A percentile compares a stretch with the other conserved stretches of the same genome.
Conservation (phyloP, 352 stramenopile species). For the Phytopythium ostracodes region DNA sequence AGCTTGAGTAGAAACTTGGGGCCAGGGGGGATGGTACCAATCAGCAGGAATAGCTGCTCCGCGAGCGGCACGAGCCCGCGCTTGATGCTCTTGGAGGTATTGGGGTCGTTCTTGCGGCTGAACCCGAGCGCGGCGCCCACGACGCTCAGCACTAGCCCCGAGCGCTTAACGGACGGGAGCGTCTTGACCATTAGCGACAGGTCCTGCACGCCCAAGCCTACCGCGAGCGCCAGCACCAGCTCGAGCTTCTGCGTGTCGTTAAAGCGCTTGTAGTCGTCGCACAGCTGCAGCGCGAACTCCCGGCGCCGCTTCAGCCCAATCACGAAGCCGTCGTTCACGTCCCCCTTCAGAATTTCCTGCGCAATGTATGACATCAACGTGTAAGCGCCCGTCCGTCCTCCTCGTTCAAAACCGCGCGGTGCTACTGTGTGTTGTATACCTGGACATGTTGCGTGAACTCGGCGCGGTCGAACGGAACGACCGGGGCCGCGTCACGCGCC, state of each 20-base stretch:
- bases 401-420: neutral
- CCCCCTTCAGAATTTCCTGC: slow-evolving; percentile 54
- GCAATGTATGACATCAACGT: neutral
- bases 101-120: slow-evolving; percentile 76
- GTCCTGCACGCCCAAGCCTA: slow-evolving; percentile 77
- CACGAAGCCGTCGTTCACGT: slow-evolving; percentile 79
- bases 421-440: too few species aligned
- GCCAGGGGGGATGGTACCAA: slow-evolving; percentile 63
- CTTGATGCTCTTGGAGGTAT: slow-evolving; percentile 84
- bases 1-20: slow-evolving; percentile 74
- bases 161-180: slow-evolving; percentile 67
- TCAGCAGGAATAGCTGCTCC: slow-evolving; percentile 77
- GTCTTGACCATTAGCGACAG: slow-evolving; percentile 80
- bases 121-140: slow-evolving; percentile 73
- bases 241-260: slow-evolving; percentile 74
- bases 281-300: slow-evolving; percentile 74
- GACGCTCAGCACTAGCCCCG: slow-evolving; percentile 80
- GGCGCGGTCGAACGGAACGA: slow-evolving; percentile 53
- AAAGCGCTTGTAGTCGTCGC: slow-evolving; percentile 72
- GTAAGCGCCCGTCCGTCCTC: neutral
- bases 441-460: slow-evolving; percentile 59
- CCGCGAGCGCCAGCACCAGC: slow-evolving; percentile 72
- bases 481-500: slow-evolving; percentile 25
- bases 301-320: slow-evolving; percentile 74
- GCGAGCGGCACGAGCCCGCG: slow-evolving; percentile 73